A percentile compares a stretch with the other conserved stretches of the same genome.
These are phyloP conservation scores for Tetrapisispora iriomotensis DNA, from an alignment of 805 yeast genomes.

Conservation along the genomic window DNA sequence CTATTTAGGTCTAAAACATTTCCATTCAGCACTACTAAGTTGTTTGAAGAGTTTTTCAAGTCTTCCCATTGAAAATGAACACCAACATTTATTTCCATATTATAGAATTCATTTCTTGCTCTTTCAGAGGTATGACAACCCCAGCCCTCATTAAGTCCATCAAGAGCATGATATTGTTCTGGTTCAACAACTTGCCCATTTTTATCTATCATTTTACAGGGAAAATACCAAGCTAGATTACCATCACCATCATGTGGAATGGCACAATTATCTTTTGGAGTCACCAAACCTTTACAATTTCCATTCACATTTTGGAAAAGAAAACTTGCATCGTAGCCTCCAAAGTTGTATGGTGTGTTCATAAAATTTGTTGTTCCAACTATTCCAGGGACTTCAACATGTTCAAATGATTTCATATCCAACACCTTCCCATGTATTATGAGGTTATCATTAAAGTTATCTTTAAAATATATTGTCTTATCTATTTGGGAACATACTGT, in stretches of 20 bases:
- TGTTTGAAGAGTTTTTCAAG: conserved; percentile 54
- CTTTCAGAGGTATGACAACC: conserved; percentile 74
- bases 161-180: conserved; percentile 44
- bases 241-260: conserved; percentile 59
- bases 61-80: conserved; percentile 89
- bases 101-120: conserved; percentile 63
- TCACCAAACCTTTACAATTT: conserved; percentile 70
- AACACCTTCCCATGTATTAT: conserved; percentile 72
- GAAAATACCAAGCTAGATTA: conserved; percentile 92
- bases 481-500: conserved; percentile 54
- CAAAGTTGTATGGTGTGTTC: conserved; percentile 79
- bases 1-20: conserved; percentile 73
- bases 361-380: conserved; percentile 57
- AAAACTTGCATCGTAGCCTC: conserved; percentile 76
- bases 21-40: conserved; percentile 82
- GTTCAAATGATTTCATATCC: conserved; percentile 55
- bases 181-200: conserved; percentile 48
- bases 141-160: conserved; percentile 67
- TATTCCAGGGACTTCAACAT: conserved; percentile 76
- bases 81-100: conserved; percentile 52
- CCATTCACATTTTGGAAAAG: conserved; percentile 88
- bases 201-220: conserved; percentile 61
- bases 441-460: conserved; percentile 44
- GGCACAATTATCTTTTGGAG: conserved; percentile 54
- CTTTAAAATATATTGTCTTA: conserved; percentile 45